Conservation (phyloP, 257 asterid genomes). For the Datura wrightii region DNA sequence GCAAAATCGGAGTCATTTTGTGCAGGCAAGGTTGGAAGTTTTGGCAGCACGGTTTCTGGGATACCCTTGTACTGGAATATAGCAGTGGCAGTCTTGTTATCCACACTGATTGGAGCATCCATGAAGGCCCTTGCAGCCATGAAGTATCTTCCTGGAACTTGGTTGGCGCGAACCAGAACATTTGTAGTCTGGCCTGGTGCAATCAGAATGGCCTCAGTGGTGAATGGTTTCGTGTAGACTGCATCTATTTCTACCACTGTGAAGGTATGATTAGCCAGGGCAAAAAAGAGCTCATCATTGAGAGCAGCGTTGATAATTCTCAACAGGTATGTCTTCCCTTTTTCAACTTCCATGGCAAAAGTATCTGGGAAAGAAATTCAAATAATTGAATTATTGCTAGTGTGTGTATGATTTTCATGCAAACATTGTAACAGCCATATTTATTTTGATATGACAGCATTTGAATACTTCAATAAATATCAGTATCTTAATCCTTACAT, state of each 20-base stretch:
- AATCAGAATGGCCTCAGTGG: conserved; percentile 51
- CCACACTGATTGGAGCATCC: conserved; percentile 56
- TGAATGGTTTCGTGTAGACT: conserved; percentile 55
- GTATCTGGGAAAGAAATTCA: conserved; percentile 51
- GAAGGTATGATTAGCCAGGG: conserved; percentile 55
- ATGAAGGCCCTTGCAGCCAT: conserved; percentile 62
- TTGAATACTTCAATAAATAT: not conserved
- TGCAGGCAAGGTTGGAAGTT: conserved; percentile 48
- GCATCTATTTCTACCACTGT: conserved; percentile 63
- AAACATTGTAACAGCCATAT: not conserved
- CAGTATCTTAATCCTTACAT: conserved; percentile 32
- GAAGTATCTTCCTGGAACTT: conserved; percentile 42
- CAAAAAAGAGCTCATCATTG: conserved; percentile 71
- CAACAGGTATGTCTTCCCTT: conserved; percentile 48
- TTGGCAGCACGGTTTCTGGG: conserved; percentile 44
- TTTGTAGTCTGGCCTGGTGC: conserved; percentile 57
- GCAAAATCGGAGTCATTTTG: conserved; percentile 54
- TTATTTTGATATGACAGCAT: not conserved
- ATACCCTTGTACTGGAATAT: conserved; percentile 58
- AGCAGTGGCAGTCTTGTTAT: conserved; percentile 63
- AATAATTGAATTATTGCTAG: not conserved
- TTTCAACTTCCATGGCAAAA: conserved; percentile 50
- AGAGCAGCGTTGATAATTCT: conserved; percentile 51
- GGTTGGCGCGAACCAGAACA: conserved; percentile 58
- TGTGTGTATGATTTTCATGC: not conserved